A percentile compares a stretch with the other conserved stretches of the same genome.
Conservation (phyloP, 129 eudicot genomes). For the Scalesia atractyloides region DNA sequence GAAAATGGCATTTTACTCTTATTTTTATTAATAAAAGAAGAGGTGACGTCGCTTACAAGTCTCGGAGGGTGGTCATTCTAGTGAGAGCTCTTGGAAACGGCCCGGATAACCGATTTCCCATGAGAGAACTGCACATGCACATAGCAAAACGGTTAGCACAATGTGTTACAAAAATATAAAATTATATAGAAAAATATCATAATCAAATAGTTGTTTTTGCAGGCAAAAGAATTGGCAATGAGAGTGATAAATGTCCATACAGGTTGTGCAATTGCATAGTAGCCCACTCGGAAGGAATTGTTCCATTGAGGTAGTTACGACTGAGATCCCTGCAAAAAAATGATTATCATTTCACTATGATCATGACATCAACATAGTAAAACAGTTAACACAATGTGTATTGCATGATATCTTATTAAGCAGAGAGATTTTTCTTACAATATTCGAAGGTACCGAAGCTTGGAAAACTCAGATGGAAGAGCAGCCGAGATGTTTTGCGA, state of each 20-base stretch:
- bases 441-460: conserved; percentile 57
- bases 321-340: conserved; percentile 76
- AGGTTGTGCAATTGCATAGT: conserved; percentile 60
- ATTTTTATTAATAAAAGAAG: conserved; percentile 19
- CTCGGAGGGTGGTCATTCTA: conserved; percentile 56
- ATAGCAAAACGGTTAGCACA: conserved; percentile 3
- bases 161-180: not conserved
- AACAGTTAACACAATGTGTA: not conserved
- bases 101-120: conserved; percentile 88
- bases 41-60: conserved; percentile 53
- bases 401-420: conserved; percentile 9
- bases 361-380: not conserved
- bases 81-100: conserved; percentile 70
- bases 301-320: conserved; percentile 67
- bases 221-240: conserved; percentile 11
- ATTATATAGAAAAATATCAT: not conserved
- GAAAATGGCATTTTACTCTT: too few species aligned
- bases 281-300: conserved; percentile 68
- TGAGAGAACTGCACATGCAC: conserved; percentile 65
- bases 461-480: conserved; percentile 69
- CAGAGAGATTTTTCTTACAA: conserved; percentile 50
- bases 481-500: conserved; percentile 62
- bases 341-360: conserved; percentile 1
- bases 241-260: conserved; percentile 41
- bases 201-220: conserved; percentile 1